phyloP scores from a whole-genome alignment of 1,139 yeast genomes.

The Yamadazyma sp. region DNA sequence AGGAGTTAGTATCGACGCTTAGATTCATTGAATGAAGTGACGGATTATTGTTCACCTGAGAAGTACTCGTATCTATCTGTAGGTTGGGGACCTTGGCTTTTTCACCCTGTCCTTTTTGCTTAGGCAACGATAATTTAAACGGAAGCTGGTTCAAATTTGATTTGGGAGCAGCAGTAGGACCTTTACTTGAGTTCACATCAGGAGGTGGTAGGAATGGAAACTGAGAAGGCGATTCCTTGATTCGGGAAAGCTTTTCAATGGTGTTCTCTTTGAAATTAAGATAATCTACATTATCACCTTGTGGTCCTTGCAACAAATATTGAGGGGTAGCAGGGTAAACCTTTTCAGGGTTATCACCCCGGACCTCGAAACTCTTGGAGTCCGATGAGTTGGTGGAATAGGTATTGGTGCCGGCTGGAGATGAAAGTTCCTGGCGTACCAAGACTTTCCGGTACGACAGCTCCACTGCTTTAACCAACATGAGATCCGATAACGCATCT shows the following conservation, averaged over 20 bases:
- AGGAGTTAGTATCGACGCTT: conserved; percentile 19
- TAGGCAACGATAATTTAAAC: conserved; percentile 24
- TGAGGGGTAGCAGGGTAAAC: conserved; percentile 62
- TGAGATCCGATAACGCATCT: conserved; percentile 52
- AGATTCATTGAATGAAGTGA: conserved; percentile 1
- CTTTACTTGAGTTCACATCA: neutral
- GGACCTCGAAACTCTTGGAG: conserved; percentile 48
- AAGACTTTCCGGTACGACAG: conserved; percentile 33
- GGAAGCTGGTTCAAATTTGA: conserved; percentile 14
- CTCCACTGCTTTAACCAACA: conserved; percentile 29
- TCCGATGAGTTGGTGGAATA: conserved; percentile 47
- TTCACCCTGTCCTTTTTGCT: conserved; percentile 14
- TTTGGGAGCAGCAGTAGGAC: neutral
- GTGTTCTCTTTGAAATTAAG: conserved; percentile 59
- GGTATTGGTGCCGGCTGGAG: conserved; percentile 34
- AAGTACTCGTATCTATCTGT: conserved; percentile 27
- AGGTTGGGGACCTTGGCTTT: conserved; percentile 23
- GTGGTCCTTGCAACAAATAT: conserved; percentile 43
- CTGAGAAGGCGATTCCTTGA: conserved; percentile 12
- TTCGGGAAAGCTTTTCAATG: conserved; percentile 16
- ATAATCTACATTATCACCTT: conserved; percentile 50
- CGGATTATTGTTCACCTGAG: conserved; percentile 5
- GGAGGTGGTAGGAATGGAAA: conserved; percentile 11
- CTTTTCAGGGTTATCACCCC: conserved; percentile 41
- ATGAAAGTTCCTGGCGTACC: conserved; percentile 40